Evolutionary conservation across 2,329 filamentous ascomycete genomes (phyloP).

Genomic region (Cordyceps javanica): DNA sequence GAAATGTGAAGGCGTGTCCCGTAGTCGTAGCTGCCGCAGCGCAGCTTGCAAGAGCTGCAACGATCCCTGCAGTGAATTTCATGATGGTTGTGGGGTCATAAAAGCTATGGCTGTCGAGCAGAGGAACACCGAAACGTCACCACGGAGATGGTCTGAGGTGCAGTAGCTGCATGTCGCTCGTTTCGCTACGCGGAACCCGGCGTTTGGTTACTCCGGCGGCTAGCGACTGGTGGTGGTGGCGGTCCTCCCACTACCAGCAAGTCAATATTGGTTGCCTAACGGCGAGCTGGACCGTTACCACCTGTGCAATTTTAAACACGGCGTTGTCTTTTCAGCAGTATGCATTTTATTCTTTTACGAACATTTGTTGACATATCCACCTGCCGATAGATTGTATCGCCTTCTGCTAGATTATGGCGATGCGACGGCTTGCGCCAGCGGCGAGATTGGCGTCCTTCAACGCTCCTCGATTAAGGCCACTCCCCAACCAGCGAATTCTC

Average conservation of each 20-base stretch:
- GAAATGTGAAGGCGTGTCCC: conserved; percentile 51
- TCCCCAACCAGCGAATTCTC: conserved; percentile 18
- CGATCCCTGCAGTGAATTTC: conserved; percentile 37
- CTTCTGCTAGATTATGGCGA: neutral
- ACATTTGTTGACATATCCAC: neutral
- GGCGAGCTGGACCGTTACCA: neutral
- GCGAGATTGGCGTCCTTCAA: conserved; percentile 12
- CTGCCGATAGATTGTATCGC: neutral
- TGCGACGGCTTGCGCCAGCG: conserved; percentile 5
- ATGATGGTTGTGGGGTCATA: conserved; percentile 30
- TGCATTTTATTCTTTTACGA: neutral
- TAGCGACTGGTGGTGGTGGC: neutral
- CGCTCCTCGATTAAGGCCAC: conserved; percentile 18
- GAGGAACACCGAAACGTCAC: conserved; percentile 23
- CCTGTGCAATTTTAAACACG: neutral
- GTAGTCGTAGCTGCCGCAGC: conserved; percentile 32
- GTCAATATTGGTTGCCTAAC: neutral
- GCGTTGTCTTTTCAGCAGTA: conserved; percentile 6
- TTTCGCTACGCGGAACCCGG: conserved; percentile 11
- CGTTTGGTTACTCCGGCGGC: conserved; percentile 12
- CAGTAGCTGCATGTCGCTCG: conserved; percentile 1
- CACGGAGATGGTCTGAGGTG: neutral
- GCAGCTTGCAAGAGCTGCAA: conserved; percentile 32
- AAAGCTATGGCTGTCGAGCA: conserved; percentile 23
- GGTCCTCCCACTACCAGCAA: neutral